These are phyloP conservation scores for Aristolochia californica DNA, from an alignment of 164 flowering plant species.

Conservation along the genomic window DNA sequence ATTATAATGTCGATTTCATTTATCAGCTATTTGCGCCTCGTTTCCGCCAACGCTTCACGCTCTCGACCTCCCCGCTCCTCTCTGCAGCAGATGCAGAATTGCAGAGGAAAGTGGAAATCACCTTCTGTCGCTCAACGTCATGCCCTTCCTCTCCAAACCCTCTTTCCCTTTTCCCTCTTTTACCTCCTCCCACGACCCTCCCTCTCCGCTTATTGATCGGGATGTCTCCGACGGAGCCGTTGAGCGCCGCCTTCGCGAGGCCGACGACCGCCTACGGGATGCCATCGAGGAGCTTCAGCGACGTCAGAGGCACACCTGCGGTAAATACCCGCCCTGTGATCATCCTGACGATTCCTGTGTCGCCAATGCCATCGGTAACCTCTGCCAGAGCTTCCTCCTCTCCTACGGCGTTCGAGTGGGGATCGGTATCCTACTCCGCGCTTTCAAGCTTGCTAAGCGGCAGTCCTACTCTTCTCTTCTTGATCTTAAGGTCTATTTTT, in stretches of 20 bases:
- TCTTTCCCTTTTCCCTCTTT: no score
- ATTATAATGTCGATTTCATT: no score
- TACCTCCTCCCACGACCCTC: slow-evolving; percentile 5
- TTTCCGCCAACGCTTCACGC: no score
- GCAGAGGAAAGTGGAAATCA: no score
- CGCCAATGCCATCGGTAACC: slow-evolving; percentile 90
- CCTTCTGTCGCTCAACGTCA: not conserved
- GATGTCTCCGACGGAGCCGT: slow-evolving; percentile 36
- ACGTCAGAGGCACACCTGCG: slow-evolving; percentile 36
- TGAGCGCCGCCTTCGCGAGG: slow-evolving; percentile 65
- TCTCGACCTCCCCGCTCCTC: no score
- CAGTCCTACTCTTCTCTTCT: slow-evolving; percentile 88
- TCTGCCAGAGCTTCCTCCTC: slow-evolving; percentile 91
- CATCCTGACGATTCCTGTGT: slow-evolving; percentile 86
- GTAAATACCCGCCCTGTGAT: slow-evolving; percentile 49
- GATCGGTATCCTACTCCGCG: slow-evolving; percentile 88
- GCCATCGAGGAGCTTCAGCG: slow-evolving; percentile 89
- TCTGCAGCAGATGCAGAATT: no score
- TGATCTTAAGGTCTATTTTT: slow-evolving; percentile 75
- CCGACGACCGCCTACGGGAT: no score
- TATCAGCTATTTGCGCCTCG: no score
- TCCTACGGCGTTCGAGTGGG: slow-evolving; percentile 97
- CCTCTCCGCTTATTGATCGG: slow-evolving; percentile 12
- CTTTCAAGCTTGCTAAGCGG: slow-evolving; percentile 85
- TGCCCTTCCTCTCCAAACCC: slow-evolving; percentile 1